Evolutionary conservation across 192 early-diverging fungal genomes (phyloP), one percentile per base, ranked within the genome.

Genomic region (Coemansia sp.): DNA sequence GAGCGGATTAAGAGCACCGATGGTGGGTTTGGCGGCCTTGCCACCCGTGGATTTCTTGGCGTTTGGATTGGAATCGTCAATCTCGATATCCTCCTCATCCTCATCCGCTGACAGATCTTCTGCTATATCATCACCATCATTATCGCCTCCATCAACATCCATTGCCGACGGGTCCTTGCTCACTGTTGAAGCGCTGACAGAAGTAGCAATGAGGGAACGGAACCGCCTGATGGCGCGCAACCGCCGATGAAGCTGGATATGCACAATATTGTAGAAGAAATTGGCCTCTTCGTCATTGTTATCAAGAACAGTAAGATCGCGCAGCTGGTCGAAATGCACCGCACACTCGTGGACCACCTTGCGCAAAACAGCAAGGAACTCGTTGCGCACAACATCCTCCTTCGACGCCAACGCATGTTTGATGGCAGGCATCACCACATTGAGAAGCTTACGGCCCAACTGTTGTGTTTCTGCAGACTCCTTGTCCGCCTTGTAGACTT

Each of bases 211-310:
- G 9, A 79, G 60, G 0, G 85, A 85, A 32, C 86, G 80, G 65
- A 99, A 84, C 18, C 95, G 88, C 49, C 85, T 82, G 62, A 98
- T 65, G 1, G 96, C 92, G 58, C 93, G 87, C 8, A 91, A 69
- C 61, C 98, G 93, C 65, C 98, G 90, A 74, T 99, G 98, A 16
- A 92, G 79, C 84, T 99, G 98, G 64, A 99, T 88, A 67, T 99
- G 98, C 65, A 93, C 87, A 61, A 98, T 87, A 71, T 99, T 99
- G 77, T 87, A 89, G 73, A 98, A 99, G 81, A 99, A 95, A 63
- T 90, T 96, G 6, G 92, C 89, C 68, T 99, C 71, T 47, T 80
- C 71, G 13, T 82, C 76, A 6, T n/a, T 22, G n/a, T n/a, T 63
- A n/a, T 78, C 81, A 65, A 84, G 73, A 18, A 60, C 63, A 13